A percentile compares a stretch with the other conserved stretches of the same genome.
phyloP scores from a whole-genome alignment of 352 stramenopile genomes.

The Globisporangium irregulare region DNA sequence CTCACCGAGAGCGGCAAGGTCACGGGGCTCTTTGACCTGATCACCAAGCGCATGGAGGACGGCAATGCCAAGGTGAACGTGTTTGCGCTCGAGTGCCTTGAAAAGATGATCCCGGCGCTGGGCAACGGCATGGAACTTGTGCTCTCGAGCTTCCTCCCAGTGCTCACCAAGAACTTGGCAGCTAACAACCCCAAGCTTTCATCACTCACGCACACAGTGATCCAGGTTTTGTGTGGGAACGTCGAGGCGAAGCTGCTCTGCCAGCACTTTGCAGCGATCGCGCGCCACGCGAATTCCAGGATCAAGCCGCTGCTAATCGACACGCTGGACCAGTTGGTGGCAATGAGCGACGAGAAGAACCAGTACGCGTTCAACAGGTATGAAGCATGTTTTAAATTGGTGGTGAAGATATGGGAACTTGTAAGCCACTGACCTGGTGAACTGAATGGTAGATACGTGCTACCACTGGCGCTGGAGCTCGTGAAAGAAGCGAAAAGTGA shows the following conservation, averaged over 20 bases:
- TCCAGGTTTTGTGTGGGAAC: slow-evolving; percentile 44
- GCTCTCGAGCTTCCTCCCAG: slow-evolving; percentile 49
- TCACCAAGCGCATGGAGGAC: slow-evolving; percentile 72
- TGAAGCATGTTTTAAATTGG: background rate
- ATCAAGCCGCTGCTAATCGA: slow-evolving; percentile 59
- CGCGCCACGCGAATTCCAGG: slow-evolving; percentile 49
- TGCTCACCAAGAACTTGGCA: slow-evolving; percentile 52
- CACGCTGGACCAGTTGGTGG: slow-evolving; percentile 39
- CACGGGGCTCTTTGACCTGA: slow-evolving; percentile 56
- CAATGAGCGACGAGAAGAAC: slow-evolving; percentile 42
- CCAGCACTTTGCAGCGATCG: slow-evolving; percentile 50
- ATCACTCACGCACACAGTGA: slow-evolving; percentile 30
- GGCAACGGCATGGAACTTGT: slow-evolving; percentile 58
- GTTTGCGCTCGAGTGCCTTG: slow-evolving; percentile 55
- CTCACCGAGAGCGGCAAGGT: slow-evolving; percentile 48
- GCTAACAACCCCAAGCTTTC: slow-evolving; percentile 54
- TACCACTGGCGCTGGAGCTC: slow-evolving; percentile 64
- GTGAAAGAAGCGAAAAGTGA: slow-evolving; percentile 77
- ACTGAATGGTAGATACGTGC: slow-evolving; percentile 39
- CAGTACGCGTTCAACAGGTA: slow-evolving; percentile 51
- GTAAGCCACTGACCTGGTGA: background rate
- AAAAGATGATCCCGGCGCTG: slow-evolving; percentile 44
- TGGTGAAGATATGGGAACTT: background rate
- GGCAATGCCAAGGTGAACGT: slow-evolving; percentile 74
- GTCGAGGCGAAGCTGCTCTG: slow-evolving; percentile 52